Evolutionary conservation across 345 rosid genomes (phyloP).

Genomic region (Bruguiera parviflora): DNA sequence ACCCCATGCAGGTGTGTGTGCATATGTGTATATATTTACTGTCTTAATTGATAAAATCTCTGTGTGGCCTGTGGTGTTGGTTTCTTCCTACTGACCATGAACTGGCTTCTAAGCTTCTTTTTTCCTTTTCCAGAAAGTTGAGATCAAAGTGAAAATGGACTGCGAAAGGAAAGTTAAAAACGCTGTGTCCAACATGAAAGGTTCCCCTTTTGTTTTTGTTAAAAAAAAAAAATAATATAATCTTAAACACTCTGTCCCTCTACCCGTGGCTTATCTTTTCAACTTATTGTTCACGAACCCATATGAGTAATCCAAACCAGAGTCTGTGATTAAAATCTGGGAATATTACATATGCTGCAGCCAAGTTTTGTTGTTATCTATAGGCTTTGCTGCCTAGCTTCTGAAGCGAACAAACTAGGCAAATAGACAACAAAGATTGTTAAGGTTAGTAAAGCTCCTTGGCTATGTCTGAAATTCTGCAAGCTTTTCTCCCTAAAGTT

Average conservation of each 20-base stretch:
- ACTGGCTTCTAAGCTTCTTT: background rate
- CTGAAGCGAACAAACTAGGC: too few relatives aligned
- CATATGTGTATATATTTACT: too few relatives aligned
- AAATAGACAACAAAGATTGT: too few relatives aligned
- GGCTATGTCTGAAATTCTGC: background rate
- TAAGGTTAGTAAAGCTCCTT: too few relatives aligned
- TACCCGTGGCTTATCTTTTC: background rate
- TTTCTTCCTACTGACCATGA: background rate
- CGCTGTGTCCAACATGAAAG: slow-evolving; percentile 45
- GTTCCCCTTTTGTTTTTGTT: too few relatives aligned
- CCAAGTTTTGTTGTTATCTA: too few relatives aligned
- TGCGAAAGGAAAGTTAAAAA: slow-evolving; percentile 48
- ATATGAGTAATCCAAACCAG: too few relatives aligned
- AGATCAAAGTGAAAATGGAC: slow-evolving; percentile 60
- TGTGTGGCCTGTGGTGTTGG: background rate
- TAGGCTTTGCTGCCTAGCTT: too few relatives aligned
- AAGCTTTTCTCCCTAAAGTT: background rate
- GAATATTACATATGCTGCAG: too few relatives aligned
- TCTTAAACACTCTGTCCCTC: background rate
- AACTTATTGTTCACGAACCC: too few relatives aligned
- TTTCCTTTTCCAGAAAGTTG: slow-evolving; percentile 39
- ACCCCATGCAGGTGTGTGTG: slow-evolving; percentile 42
- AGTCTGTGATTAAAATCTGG: background rate
- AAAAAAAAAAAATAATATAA: too few relatives aligned
- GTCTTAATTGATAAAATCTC: background rate